Evolutionary conservation across 176 grass and related monocot species (phyloP).

Genomic region (Raddia distichophylla): DNA sequence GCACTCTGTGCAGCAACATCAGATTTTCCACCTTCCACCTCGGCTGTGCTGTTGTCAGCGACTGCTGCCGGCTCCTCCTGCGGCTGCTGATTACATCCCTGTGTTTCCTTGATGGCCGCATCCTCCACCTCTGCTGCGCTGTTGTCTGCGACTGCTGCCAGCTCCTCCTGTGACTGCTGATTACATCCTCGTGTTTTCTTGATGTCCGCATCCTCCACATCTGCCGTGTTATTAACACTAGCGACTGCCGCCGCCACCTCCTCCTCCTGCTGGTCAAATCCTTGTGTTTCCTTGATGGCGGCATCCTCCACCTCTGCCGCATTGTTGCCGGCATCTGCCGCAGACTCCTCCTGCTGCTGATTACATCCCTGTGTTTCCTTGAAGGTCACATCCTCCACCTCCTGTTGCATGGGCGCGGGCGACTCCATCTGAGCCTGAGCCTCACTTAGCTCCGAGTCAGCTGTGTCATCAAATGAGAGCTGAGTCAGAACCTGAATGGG

Average conservation of each 20-base stretch:
- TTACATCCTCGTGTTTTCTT: too few relatives aligned
- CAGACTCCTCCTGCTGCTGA: background rate
- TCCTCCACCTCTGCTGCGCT: background rate
- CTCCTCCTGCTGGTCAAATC: too few relatives aligned
- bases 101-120: background rate
- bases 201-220: too few relatives aligned
- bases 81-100: background rate
- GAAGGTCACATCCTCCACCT: background rate
- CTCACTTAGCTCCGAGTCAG: too few relatives aligned
- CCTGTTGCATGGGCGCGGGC: too few relatives aligned
- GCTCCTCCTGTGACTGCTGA: too few relatives aligned
- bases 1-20: conserved; percentile 25
- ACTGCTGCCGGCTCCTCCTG: background rate
- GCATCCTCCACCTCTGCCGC: background rate
- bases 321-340: background rate
- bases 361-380: conserved; percentile 10
- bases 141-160: too few relatives aligned
- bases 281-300: too few relatives aligned
- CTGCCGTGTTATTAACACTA: too few relatives aligned
- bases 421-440: too few relatives aligned
- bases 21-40: conserved; percentile 3
- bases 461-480: background rate
- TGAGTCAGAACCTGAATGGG: background rate
- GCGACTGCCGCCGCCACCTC: too few relatives aligned
- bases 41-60: background rate